phyloP scores from a whole-genome alignment of 31 red algal genomes.

The Odonthalia washingtoniensis region DNA sequence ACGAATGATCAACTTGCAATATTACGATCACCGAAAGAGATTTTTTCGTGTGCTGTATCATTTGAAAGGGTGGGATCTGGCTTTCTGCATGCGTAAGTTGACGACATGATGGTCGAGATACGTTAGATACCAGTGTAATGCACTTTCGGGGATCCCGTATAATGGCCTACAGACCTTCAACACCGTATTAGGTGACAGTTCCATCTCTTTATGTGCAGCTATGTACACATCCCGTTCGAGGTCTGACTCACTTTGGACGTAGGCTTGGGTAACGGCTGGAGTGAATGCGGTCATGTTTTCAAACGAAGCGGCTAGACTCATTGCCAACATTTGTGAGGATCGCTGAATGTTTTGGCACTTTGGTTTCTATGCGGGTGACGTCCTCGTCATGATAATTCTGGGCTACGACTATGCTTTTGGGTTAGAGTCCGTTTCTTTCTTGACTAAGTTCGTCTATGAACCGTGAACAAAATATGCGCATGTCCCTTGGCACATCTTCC shows the following conservation, averaged over 20 bases:
- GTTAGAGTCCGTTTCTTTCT: neutral
- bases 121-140: constrained; percentile 17
- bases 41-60: neutral
- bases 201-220: constrained; percentile 4
- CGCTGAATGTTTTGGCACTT: constrained; percentile 1
- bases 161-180: constrained; percentile 11
- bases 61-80: neutral
- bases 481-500: neutral
- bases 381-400: constrained; percentile 6
- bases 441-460: neutral
- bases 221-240: constrained; percentile 8
- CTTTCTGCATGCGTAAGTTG: neutral
- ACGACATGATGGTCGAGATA: constrained; percentile 16
- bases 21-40: neutral
- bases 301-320: neutral
- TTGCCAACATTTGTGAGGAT: neutral
- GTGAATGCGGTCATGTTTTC: neutral
- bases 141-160: constrained; percentile 39
- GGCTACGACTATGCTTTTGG: neutral
- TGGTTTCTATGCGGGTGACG: neutral
- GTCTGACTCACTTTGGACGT: neutral
- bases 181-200: neutral
- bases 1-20: neutral
- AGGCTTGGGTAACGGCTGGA: neutral
- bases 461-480: neutral